phyloP scores from a whole-genome alignment of 306 rosid species.

The Vigna angularis region DNA sequence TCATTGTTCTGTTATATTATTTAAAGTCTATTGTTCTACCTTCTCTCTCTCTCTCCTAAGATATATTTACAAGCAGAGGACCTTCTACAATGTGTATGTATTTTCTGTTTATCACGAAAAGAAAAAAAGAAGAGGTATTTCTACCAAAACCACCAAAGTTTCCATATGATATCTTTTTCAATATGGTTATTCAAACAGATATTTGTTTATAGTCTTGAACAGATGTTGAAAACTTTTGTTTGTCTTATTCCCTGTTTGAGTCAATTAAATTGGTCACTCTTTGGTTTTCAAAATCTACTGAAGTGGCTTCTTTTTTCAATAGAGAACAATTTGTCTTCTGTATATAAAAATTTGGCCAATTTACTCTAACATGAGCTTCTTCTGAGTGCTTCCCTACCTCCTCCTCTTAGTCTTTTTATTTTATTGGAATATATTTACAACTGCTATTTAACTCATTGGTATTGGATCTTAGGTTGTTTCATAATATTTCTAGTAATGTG shows the following conservation, averaged over 20 bases:
- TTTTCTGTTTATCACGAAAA: too few species aligned
- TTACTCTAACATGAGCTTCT: conserved; percentile 7
- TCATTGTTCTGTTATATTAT: not conserved
- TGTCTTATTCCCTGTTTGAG: not conserved
- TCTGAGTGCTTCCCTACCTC: not conserved
- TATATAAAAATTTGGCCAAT: conserved; percentile 3
- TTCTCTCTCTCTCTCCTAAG: too few species aligned
- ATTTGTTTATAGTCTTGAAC: not conserved
- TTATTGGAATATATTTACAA: not conserved
- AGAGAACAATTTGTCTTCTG: not conserved
- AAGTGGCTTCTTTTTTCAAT: too few species aligned
- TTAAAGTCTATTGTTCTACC: too few species aligned
- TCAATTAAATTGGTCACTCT: not conserved
- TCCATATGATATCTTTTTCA: not conserved
- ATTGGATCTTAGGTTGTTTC: not conserved
- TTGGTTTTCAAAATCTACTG: conserved; percentile 7
- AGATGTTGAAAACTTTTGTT: not conserved
- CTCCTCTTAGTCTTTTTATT: conserved; percentile 1
- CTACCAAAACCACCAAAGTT: not conserved
- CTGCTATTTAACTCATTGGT: conserved; percentile 5
- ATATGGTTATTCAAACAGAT: not conserved
- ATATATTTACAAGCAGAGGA: too few species aligned
- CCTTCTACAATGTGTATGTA: too few species aligned
- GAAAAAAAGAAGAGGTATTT: not conserved
- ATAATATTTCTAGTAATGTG: conserved; percentile 1